Percentiles rank a stretch among this genome's conserved stretches.
phyloP scores from a whole-genome alignment of 345 rosid genomes.

The Lenwebbia sp. region DNA sequence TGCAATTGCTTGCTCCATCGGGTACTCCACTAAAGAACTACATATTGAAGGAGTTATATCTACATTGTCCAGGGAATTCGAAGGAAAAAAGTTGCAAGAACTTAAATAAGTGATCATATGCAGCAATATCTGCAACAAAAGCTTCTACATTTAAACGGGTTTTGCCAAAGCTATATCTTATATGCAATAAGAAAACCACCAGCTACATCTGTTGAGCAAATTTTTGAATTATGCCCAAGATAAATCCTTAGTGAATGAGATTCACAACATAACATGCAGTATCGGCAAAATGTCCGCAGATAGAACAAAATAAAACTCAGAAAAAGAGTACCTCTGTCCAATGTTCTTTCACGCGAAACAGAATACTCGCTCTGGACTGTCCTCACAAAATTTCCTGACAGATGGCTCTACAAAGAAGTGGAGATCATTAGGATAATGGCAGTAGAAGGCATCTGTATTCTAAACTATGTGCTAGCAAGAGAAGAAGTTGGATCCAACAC shows the following conservation, averaged over 20 bases:
- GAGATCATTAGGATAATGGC: not conserved
- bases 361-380: slow-evolving; percentile 35
- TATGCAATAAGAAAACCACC: not conserved
- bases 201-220: not conserved
- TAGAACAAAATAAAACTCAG: not conserved
- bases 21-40: not conserved
- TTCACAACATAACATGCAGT: not conserved
- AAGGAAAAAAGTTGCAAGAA: not conserved
- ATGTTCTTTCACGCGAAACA: slow-evolving; percentile 38
- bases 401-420: slow-evolving; percentile 29
- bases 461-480: not conserved
- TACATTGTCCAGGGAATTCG: not conserved
- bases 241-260: not conserved
- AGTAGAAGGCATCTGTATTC: not conserved
- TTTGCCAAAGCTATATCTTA: not conserved
- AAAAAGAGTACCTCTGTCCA: slow-evolving; percentile 28
- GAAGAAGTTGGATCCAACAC: not conserved
- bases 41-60: not conserved
- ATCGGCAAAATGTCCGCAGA: not conserved
- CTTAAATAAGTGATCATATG: not conserved
- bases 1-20: not conserved
- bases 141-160: not conserved
- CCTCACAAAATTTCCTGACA: slow-evolving; percentile 42
- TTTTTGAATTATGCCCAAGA: not conserved
- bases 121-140: not conserved